Base-by-base conservation (phyloP, 83 land plant genomes). In the Picea abies region DNA sequence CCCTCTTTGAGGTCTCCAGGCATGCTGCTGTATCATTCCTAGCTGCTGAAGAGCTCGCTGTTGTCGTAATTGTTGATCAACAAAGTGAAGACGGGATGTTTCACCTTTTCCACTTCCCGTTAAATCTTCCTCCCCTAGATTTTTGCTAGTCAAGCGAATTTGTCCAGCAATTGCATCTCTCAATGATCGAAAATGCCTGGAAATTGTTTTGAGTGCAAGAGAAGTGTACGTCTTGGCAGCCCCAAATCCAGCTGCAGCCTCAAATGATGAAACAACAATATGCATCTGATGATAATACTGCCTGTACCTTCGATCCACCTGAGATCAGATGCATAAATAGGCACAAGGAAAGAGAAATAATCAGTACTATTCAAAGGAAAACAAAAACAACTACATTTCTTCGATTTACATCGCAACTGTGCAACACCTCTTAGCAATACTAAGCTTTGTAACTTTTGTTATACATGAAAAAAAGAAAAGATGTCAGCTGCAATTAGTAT, bases 241-340 rank as follows among this genome's bases (percentile, higher is more conserved):
- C n/a, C 94, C 91, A n/a, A 65, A 25, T 49, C 98, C 98, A 3
- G 98, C 94, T 37, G 86, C 89, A 70, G 90, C 85, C 63, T 95
- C 94, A 56, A 95, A 95, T 23, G 88, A 75, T 14, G 89, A 56
- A 4, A 89, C 83, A 15, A 93, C 85, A 11, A 93, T 82, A 70
- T 93, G 95, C 90, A 95, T 89, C 80, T 93, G 96, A 69, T 92
- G 90, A 80, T 91, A 89, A 86, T 95, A 95, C 69, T 92, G 91
- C 64, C 94, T 79, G 87, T 93, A 91, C 35, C 94, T 87, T 79
- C 85, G 93, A 78, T 95, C 96, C 82, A 95, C 98, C 98, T 95
- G 82, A 25, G 79, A 2, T 2, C 80, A 63, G 62, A 79, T n/a
- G 23, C 22, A n/a, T 12, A 32, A 15, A 58, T 58, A 58, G 60